Evolutionary conservation across 2,329 filamentous ascomycete species (phyloP), one percentile per base, ranked within the genome.

Genomic region (Arthrobotrys conoides): DNA sequence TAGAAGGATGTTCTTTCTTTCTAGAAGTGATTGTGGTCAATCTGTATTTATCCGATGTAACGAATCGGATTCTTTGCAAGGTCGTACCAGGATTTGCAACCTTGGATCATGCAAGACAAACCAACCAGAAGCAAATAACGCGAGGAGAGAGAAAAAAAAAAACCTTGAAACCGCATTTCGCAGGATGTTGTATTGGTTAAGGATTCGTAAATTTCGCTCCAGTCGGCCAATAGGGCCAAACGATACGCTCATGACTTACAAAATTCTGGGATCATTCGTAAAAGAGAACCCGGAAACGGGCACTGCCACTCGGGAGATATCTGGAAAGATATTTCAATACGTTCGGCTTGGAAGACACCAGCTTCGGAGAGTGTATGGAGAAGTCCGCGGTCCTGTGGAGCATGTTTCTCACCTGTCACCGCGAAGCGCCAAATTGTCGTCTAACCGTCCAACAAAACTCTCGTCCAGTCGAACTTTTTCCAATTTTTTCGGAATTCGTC

Each of bases 381-480:
- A 55, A 57, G 64, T 41, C 53, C 67, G 38, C 33, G 48, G 38
- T 18, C 33, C 30, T 16, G 55, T 70, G 66, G 46, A 57, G 30
- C 44, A 30, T 49, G 27, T 36, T 8, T 48, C 30, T 46, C 41
- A 41, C 46, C 24, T 16, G 18, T 57, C 51, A 41, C 18, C 8
- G 24, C 20, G 20, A 30, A 44, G 64, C 57, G 24, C 46, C 22
- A 63, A 64, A 68, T 30, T 27, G 16, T 69, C 48, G 36, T 55
- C 80, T 80, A 85, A 49, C 84, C 87, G 81, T 89, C 88, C 46
- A 87, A 85, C 80, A 91, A 84, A 33, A 90, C 86, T 81, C 88
- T 88, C 30, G 90, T 92, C 91, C 96, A 99, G 86, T 99, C 96
- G 86, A 96, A 97, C 85, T 94, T 94, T 81, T 89, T 89, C 96